A percentile compares a stretch with the other conserved stretches of the same genome.
Evolutionary conservation across 164 flowering plant genomes (phyloP).

Genomic region (Liquidambar formosana): DNA sequence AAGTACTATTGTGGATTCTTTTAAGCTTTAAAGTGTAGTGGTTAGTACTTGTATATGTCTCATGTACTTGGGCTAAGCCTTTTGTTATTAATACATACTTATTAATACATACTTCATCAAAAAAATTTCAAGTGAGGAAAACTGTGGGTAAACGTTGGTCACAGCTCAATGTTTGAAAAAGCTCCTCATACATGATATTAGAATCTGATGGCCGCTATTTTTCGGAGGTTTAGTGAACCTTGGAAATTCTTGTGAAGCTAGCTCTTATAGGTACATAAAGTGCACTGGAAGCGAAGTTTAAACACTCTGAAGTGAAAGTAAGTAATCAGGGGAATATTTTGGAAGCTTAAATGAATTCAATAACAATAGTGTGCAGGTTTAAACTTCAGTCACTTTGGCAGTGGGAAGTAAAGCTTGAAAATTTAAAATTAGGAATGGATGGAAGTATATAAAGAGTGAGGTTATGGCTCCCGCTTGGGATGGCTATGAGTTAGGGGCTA

Average conservation of each 20-base stretch:
- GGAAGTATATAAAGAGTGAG: background rate
- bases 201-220: background rate
- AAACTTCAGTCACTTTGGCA: background rate
- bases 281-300: background rate
- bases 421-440: background rate
- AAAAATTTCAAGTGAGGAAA: background rate
- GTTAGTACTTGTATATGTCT: too few relatives aligned
- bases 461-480: background rate
- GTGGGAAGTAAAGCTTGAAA: background rate
- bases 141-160: background rate
- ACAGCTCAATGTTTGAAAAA: background rate
- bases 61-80: too few relatives aligned
- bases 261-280: background rate
- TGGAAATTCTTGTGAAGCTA: background rate
- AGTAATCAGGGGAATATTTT: background rate
- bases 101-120: too few relatives aligned
- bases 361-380: background rate
- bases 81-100: too few relatives aligned
- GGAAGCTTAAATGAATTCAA: constrained; percentile 1
- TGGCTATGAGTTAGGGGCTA: background rate
- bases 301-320: background rate
- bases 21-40: too few relatives aligned
- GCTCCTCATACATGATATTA: too few relatives aligned
- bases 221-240: background rate
- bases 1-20: too few relatives aligned